A percentile compares a stretch with the other conserved stretches of the same genome.
phyloP scores from a whole-genome alignment of 352 stramenopile species.

The Globisporangium nagaii region DNA sequence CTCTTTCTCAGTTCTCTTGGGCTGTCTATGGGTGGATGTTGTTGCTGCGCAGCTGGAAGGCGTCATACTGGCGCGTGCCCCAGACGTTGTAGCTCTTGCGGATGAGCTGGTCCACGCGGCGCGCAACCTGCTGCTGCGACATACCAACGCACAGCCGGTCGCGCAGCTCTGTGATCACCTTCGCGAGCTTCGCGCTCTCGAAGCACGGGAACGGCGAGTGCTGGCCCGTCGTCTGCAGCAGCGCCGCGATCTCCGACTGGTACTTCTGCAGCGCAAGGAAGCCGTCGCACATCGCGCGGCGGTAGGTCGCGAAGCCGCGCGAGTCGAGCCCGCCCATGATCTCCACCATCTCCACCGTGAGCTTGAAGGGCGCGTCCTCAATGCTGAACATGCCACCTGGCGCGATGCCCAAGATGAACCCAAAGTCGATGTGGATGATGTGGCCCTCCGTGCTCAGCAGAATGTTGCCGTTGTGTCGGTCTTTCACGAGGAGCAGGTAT shows the following conservation, averaged over 20 bases:
- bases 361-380: conserved; percentile 98
- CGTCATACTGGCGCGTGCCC: conserved; percentile 87
- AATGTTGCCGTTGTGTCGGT: conserved; percentile 99
- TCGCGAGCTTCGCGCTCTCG: conserved; percentile 43
- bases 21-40: conserved; percentile 70
- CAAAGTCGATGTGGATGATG: conserved; percentile 99
- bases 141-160: conserved; percentile 64
- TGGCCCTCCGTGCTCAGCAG: conserved; percentile 94
- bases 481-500: conserved; percentile 97
- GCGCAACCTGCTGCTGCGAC: conserved; percentile 54
- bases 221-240: conserved; percentile 94
- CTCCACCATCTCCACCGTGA: conserved; percentile 97
- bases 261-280: conserved; percentile 94
- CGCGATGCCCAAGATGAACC: conserved; percentile 97
- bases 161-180: conserved; percentile 61
- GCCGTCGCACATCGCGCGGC: conserved; percentile 89
- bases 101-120: conserved; percentile 77
- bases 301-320: conserved; percentile 86
- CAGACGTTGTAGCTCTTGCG: conserved; percentile 87
- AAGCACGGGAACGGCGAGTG: conserved; percentile 96
- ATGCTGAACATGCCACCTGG: conserved; percentile 96
- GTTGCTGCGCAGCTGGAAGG: conserved; percentile 87
- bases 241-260: conserved; percentile 87
- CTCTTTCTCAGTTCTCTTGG: too few relatives aligned
- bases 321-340: conserved; percentile 92